Base-by-base conservation (phyloP, 805 yeast species). In the Ogataea dorogensis region DNA sequence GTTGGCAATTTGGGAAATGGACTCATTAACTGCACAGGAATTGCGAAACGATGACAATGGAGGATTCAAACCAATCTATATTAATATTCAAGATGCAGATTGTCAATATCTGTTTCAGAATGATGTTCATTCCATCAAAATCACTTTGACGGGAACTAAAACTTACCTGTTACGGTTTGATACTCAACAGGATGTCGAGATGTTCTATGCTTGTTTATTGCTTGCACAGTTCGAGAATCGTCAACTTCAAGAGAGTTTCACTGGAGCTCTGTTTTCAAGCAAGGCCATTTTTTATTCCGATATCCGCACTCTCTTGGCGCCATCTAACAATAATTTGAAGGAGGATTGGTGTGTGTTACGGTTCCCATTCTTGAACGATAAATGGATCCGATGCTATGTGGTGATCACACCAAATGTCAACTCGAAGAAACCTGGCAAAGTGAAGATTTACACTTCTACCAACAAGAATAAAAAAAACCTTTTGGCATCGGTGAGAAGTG, bases 291-390 rank as follows among this genome's bases (percentile, higher is more conserved):
- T 63, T 34, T 64, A 80, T 37, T 65, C 73, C 2, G 87, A 80
- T 52, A 67, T 79, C 26, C 76, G 78, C 48, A 74, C 79, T 2
- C 61, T 80, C 13, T 61, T 80, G 44, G 69, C 76, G 5, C 72
- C 72, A 28, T 71, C 68, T 42, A 67, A 75, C 42, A 58, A 65
- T 33, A 70, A 63, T 46, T 51, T 67, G 4, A 66, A 68, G 43
- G 71, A 61, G 29, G 86, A 80, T 49, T 78, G 84, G 83, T 75
- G 79, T 53, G 73, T 76, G 50, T 54, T 80, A 44, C 63, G 82
- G 40, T 71, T 79, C 47, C 81, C 81, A 8, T 75, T 73, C 41
- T 61, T 77, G 28, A 70, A 76, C 29, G 68, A 68, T 44, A 73
- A 75, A 50, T 80, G 86, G 86, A 52, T 75, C 20, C 67, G 71